These are phyloP conservation scores for Aspergillus incahuasiensis DNA, from an alignment of 495 filamentous ascomycete species.

Conservation along the genomic window DNA sequence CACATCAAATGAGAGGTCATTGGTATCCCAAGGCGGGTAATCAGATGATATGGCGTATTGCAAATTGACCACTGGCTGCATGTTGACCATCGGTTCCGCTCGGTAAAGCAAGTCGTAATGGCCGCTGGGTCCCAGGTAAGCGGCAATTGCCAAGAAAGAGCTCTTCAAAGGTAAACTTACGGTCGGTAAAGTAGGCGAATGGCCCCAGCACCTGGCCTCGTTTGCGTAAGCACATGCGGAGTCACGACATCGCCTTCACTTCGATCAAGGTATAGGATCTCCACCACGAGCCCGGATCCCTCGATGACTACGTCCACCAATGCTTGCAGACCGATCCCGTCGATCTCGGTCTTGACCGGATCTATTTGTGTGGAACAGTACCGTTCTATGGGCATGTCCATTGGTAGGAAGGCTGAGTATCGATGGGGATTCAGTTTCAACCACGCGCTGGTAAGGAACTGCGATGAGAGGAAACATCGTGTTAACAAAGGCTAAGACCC, in stretches of 20 bases:
- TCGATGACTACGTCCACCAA: constrained; percentile 77
- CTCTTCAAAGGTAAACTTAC: constrained; percentile 40
- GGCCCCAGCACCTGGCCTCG: constrained; percentile 48
- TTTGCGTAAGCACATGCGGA: constrained; percentile 61
- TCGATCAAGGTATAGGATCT: constrained; percentile 88
- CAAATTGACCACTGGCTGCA: constrained; percentile 43
- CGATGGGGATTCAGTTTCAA: constrained; percentile 67
- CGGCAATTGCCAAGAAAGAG: not conserved
- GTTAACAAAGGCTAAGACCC: constrained; percentile 1
- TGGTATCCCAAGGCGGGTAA: constrained; percentile 38
- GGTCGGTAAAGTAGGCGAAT: constrained; percentile 66
- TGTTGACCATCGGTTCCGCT: constrained; percentile 47
- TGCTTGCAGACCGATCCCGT: constrained; percentile 75
- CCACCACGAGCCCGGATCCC: constrained; percentile 66
- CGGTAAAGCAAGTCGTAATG: constrained; percentile 96
- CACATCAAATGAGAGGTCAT: constrained; percentile 45
- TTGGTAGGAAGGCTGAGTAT: constrained; percentile 66
- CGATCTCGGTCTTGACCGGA: constrained; percentile 75
- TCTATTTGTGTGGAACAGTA: constrained; percentile 72
- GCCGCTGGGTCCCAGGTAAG: constrained; percentile 38
- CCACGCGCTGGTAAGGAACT: constrained; percentile 83
- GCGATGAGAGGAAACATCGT: constrained; percentile 6
- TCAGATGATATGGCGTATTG: constrained; percentile 43
- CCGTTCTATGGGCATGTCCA: constrained; percentile 50
- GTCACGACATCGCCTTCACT: constrained; percentile 78